Evolutionary conservation across 805 yeast species (phyloP).

Genomic region (Candida corydali): DNA sequence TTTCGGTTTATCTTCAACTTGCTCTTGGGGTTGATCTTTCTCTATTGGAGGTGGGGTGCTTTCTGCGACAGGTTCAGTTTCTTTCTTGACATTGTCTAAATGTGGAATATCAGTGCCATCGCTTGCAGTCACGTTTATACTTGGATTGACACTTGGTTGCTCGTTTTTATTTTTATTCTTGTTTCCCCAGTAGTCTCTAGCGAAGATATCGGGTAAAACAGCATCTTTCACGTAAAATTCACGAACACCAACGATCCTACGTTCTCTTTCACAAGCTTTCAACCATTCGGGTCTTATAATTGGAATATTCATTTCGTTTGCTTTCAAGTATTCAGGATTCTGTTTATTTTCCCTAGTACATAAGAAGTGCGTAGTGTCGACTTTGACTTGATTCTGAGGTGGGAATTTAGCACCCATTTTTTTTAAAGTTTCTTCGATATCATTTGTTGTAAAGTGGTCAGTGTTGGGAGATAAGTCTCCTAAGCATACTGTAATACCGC

Average conservation of each 20-base stretch:
- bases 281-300: conserved; percentile 96
- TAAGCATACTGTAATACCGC: conserved; percentile 87
- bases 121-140: conserved; percentile 9
- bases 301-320: conserved; percentile 83
- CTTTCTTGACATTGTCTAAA: background rate
- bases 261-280: conserved; percentile 85
- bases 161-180: background rate
- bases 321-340: conserved; percentile 69
- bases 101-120: no score
- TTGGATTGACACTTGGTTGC: background rate
- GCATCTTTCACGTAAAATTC: conserved; percentile 69
- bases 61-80: background rate
- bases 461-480: conserved; percentile 69
- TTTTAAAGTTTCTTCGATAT: conserved; percentile 57
- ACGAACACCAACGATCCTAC: conserved; percentile 89
- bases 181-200: conserved; percentile 37
- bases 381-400: conserved; percentile 64
- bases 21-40: conserved; percentile 10
- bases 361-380: conserved; percentile 94
- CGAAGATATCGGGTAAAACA: conserved; percentile 40
- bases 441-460: conserved; percentile 43
- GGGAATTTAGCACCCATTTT: conserved; percentile 76
- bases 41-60: conserved; percentile 1
- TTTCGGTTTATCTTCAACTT: conserved; percentile 6
- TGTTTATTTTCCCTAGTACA: conserved; percentile 59